phyloP scores from a whole-genome alignment of 2,329 filamentous ascomycete genomes.

The Paracamarosporium sp. region DNA sequence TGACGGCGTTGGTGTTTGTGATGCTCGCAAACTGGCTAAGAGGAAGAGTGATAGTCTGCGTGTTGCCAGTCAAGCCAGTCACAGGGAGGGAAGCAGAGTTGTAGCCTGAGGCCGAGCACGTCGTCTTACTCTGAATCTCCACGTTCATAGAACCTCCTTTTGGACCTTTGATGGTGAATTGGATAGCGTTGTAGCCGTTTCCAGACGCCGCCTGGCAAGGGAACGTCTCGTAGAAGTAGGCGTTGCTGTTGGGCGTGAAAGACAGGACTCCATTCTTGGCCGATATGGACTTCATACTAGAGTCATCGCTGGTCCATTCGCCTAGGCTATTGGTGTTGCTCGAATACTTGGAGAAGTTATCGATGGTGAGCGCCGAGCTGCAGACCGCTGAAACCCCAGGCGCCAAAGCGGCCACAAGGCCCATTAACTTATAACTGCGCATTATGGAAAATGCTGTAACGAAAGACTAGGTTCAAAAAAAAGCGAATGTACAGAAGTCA shows the following conservation, averaged over 20 bases:
- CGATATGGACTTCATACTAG: constrained; percentile 53
- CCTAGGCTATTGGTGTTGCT: constrained; percentile 45
- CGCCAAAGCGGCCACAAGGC: constrained; percentile 39
- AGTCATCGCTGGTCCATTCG: constrained; percentile 54
- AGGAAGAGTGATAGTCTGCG: constrained; percentile 60
- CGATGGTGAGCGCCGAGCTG: constrained; percentile 44
- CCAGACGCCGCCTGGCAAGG: constrained; percentile 54
- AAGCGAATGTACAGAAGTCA: constrained; percentile 49
- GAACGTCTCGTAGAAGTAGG: constrained; percentile 64
- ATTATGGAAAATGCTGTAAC: constrained; percentile 32
- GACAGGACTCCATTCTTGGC: constrained; percentile 54
- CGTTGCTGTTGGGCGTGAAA: constrained; percentile 56
- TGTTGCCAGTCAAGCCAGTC: constrained; percentile 56
- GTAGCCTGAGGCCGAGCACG: constrained; percentile 51
- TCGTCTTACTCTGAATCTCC: constrained; percentile 57
- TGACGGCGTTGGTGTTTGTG: constrained; percentile 59
- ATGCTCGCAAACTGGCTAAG: constrained; percentile 58
- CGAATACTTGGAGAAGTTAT: constrained; percentile 47
- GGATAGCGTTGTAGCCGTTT: constrained; percentile 56
- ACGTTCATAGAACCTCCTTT: constrained; percentile 49
- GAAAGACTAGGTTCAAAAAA: constrained; percentile 27
- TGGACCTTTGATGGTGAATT: constrained; percentile 57
- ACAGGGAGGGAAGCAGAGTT: constrained; percentile 55
- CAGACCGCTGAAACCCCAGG: constrained; percentile 41
- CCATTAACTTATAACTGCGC: constrained; percentile 37